Evolutionary conservation across 2,329 filamentous ascomycete species (phyloP).

Genomic region (Fusarium setosum): DNA sequence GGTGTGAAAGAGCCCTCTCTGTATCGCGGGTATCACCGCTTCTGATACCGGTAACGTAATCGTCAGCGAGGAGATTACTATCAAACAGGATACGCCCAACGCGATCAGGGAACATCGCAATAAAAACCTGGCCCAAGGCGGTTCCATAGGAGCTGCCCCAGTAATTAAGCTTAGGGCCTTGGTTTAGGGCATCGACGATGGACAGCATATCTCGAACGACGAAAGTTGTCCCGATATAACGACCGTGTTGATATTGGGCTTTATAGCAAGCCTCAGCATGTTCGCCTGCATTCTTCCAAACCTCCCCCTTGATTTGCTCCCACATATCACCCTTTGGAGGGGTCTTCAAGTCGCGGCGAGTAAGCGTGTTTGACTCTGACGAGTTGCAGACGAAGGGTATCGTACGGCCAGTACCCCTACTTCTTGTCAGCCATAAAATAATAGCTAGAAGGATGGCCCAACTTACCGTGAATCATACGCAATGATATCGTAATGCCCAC

Average conservation of each 20-base stretch:
- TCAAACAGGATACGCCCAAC: neutral
- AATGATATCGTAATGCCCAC: neutral
- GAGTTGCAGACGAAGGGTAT: neutral
- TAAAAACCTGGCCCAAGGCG: neutral
- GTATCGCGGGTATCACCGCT: neutral
- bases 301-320: neutral
- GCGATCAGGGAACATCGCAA: neutral
- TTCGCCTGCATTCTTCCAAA: neutral
- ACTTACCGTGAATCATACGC: neutral
- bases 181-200: neutral
- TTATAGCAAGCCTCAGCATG: neutral
- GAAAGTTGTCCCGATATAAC: neutral
- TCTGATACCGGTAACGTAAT: neutral
- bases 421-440: neutral
- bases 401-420: neutral
- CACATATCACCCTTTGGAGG: neutral
- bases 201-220: neutral
- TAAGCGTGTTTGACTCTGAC: neutral
- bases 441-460: neutral
- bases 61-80: neutral
- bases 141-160: neutral
- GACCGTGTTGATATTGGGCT: neutral
- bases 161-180: neutral
- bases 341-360: neutral
- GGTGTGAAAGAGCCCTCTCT: neutral